Evolutionary conservation across 192 early-diverging fungal species (phyloP).

Genomic region (Umbelopsis sp.): DNA sequence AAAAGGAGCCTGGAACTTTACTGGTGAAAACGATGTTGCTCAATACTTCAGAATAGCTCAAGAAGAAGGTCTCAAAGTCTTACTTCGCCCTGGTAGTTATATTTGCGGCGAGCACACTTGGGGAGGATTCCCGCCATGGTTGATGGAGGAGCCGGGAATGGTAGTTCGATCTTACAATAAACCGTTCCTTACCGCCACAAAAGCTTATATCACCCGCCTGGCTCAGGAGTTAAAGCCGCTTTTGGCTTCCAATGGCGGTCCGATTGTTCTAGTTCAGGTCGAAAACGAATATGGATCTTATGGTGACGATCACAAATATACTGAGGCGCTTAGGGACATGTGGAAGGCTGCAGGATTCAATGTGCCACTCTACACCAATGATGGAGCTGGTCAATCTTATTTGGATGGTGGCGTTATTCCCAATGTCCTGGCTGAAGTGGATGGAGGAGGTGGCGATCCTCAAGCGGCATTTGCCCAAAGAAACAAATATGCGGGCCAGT

Average conservation of each 20-base stretch:
- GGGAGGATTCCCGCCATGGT: slow-evolving; percentile 16
- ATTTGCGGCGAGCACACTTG: slow-evolving; percentile 9
- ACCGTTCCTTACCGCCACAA: slow-evolving; percentile 22
- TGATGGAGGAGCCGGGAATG: slow-evolving; percentile 16
- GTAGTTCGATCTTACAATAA: slow-evolving; percentile 23
- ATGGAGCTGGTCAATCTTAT: slow-evolving; percentile 19
- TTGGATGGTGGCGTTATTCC: slow-evolving; percentile 4
- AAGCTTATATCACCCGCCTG: background rate
- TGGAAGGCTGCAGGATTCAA: slow-evolving; percentile 43
- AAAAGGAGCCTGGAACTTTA: background rate
- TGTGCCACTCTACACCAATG: slow-evolving; percentile 27
- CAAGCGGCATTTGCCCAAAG: background rate
- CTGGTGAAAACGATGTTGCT: slow-evolving; percentile 6
- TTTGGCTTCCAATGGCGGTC: slow-evolving; percentile 49
- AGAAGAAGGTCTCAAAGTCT: slow-evolving; percentile 7
- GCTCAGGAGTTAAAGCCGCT: slow-evolving; percentile 2
- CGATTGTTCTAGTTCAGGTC: slow-evolving; percentile 63
- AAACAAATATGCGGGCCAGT: background rate
- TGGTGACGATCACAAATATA: background rate
- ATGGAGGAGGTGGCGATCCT: slow-evolving; percentile 11
- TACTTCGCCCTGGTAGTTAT: slow-evolving; percentile 15
- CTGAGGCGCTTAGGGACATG: slow-evolving; percentile 21
- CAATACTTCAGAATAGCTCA: slow-evolving; percentile 17
- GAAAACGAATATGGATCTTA: slow-evolving; percentile 63
- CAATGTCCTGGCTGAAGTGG: slow-evolving; percentile 17